Evolutionary conservation across 257 asterid genomes (phyloP).

Genomic region (Galeopsis tetrahit): DNA sequence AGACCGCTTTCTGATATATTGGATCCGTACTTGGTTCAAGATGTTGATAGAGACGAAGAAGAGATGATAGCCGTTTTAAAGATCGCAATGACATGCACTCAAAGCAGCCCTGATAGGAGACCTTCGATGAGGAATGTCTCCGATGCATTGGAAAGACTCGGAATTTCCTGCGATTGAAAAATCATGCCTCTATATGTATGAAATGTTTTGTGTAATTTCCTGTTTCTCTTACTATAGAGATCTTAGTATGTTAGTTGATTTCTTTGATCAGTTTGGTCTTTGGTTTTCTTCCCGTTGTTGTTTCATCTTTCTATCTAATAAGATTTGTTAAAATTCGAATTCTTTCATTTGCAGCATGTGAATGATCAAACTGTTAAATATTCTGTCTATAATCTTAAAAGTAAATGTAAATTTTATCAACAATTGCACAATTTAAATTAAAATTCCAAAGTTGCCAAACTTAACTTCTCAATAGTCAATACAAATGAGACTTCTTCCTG

Average conservation of each 20-base stretch:
- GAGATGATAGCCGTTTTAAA: conserved; percentile 71
- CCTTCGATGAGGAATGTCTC: conserved; percentile 73
- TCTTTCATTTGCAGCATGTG: conserved; percentile 5
- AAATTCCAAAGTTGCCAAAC: neutral
- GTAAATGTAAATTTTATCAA: no score
- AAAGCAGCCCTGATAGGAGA: conserved; percentile 73
- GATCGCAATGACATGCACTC: conserved; percentile 79
- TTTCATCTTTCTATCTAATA: neutral
- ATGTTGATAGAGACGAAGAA: conserved; percentile 73
- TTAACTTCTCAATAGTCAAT: neutral
- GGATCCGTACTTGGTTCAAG: conserved; percentile 61
- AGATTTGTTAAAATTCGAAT: neutral
- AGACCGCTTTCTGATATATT: conserved; percentile 67
- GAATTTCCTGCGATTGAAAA: conserved; percentile 16
- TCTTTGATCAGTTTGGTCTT: conserved; percentile 12
- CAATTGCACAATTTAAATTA: neutral
- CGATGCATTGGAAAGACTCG: conserved; percentile 66
- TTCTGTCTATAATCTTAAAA: neutral
- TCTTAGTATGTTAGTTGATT: conserved; percentile 36
- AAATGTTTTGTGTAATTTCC: conserved; percentile 14
- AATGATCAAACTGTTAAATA: conserved; percentile 25
- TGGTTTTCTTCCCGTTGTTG: conserved; percentile 20
- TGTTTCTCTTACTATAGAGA: conserved; percentile 21
- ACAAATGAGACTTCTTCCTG: no score
- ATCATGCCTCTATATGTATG: neutral